These are phyloP conservation scores for Schoenoplectus tabernaemontani DNA, from an alignment of 202 grass and related monocot species.

Conservation along the genomic window DNA sequence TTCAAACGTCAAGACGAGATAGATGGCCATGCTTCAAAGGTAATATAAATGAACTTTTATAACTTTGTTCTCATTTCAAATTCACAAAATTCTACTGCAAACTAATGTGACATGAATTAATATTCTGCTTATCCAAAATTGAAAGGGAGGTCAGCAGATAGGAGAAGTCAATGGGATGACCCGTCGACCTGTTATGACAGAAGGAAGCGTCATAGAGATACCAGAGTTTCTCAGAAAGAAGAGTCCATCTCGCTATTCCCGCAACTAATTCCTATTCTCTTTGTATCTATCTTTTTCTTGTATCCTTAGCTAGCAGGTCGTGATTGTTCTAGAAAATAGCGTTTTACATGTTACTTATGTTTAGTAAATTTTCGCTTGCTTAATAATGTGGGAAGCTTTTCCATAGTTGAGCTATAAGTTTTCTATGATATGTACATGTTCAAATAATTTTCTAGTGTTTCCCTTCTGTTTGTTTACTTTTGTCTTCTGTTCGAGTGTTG, in stretches of 20 bases:
- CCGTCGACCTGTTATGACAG: slow-evolving; percentile 32
- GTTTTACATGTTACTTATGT: slow-evolving; percentile 1
- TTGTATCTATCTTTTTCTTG: slow-evolving; percentile 27
- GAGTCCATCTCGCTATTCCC: slow-evolving; percentile 50
- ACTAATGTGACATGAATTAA: background rate
- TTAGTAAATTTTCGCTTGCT: slow-evolving; percentile 9
- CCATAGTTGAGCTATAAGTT: too few relatives aligned
- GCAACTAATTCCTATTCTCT: slow-evolving; percentile 32
- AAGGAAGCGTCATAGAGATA: slow-evolving; percentile 54
- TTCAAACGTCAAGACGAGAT: slow-evolving; percentile 84
- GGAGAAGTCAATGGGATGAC: slow-evolving; percentile 25
- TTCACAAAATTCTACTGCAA: background rate
- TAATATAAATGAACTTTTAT: slow-evolving; percentile 12
- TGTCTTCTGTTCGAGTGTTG: background rate
- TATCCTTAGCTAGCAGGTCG: slow-evolving; percentile 11
- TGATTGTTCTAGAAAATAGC: slow-evolving; percentile 5
- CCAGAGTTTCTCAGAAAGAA: slow-evolving; percentile 75
- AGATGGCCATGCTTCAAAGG: slow-evolving; percentile 51
- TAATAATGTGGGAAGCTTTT: background rate
- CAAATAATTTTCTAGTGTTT: background rate
- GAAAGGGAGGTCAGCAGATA: slow-evolving; percentile 45
- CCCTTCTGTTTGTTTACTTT: background rate
- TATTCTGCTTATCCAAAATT: slow-evolving; percentile 16
- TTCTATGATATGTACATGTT: background rate
- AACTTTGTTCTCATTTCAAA: background rate